phyloP scores from a whole-genome alignment of 305 asterid genomes.

The Solanum aculeatissimum region DNA sequence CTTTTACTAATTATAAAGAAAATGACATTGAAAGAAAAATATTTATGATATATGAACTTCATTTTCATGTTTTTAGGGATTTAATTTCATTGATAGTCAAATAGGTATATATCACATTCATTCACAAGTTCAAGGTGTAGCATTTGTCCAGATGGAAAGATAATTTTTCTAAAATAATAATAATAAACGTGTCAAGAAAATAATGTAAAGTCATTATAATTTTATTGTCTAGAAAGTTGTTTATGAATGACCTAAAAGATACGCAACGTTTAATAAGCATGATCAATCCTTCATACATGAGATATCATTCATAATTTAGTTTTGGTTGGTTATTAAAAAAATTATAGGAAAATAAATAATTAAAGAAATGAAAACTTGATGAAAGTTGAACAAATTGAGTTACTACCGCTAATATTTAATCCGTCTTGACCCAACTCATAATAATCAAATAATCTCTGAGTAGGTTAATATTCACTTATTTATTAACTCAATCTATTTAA shows the following conservation, averaged over 20 bases:
- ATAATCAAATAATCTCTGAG: background rate
- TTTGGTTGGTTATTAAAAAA: too few relatives aligned
- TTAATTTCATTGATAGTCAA: background rate
- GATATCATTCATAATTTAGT: background rate
- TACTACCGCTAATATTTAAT: background rate
- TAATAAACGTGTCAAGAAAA: background rate
- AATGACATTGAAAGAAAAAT: background rate
- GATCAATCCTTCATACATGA: background rate
- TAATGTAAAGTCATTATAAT: background rate
- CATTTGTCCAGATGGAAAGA: background rate
- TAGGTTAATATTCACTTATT: background rate
- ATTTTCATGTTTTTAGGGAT: background rate
- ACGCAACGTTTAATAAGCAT: background rate
- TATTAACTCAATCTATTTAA: too few relatives aligned
- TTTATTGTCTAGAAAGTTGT: background rate
- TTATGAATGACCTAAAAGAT: background rate
- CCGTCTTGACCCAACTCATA: background rate
- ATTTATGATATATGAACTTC: background rate
- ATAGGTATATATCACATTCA: background rate
- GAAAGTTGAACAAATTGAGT: background rate
- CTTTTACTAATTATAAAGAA: background rate
- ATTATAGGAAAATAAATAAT: too few relatives aligned
- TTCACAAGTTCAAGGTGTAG: background rate
- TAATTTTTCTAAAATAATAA: background rate
- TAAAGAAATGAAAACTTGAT: background rate